Evolutionary conservation across 768 basidiomycete genomes (phyloP).

Genomic region (Trametes maxima): DNA sequence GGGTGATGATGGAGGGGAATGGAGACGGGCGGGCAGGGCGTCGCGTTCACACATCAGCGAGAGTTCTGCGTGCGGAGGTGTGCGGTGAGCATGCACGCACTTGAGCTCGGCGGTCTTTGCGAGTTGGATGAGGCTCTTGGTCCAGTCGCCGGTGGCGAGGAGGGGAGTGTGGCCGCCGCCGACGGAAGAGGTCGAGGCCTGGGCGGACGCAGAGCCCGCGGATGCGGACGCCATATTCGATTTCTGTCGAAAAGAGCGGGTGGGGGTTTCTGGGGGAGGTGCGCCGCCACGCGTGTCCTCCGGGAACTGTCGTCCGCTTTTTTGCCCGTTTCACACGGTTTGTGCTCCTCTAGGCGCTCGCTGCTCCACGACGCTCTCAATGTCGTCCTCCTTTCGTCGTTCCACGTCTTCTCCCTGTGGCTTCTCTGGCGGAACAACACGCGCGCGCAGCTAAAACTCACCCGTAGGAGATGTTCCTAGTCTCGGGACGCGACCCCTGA

Average conservation of each 20-base stretch:
- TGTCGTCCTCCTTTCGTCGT: no score
- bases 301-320: slow-evolving; percentile 30
- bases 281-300: slow-evolving; percentile 26
- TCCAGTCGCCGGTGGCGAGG: slow-evolving; percentile 85
- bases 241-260: slow-evolving; percentile 24
- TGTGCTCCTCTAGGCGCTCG: neutral
- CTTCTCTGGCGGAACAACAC: no score
- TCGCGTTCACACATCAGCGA: neutral
- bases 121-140: slow-evolving; percentile 80
- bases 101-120: slow-evolving; percentile 89
- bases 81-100: slow-evolving; percentile 46
- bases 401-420: no score
- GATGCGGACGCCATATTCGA: slow-evolving; percentile 24
- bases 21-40: neutral
- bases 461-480: no score
- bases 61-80: slow-evolving; percentile 5
- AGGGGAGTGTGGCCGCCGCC: slow-evolving; percentile 43
- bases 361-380: no score
- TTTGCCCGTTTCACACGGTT: slow-evolving; percentile 17
- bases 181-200: slow-evolving; percentile 25
- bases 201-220: slow-evolving; percentile 35
- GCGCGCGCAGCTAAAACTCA: no score
- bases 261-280: slow-evolving; percentile 32
- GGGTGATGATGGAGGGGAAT: neutral
- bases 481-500: no score